Evolutionary conservation across 305 asterid genomes (phyloP), one percentile per base, ranked within the genome.

Genomic region (Fraxinus xanthoxyloides): DNA sequence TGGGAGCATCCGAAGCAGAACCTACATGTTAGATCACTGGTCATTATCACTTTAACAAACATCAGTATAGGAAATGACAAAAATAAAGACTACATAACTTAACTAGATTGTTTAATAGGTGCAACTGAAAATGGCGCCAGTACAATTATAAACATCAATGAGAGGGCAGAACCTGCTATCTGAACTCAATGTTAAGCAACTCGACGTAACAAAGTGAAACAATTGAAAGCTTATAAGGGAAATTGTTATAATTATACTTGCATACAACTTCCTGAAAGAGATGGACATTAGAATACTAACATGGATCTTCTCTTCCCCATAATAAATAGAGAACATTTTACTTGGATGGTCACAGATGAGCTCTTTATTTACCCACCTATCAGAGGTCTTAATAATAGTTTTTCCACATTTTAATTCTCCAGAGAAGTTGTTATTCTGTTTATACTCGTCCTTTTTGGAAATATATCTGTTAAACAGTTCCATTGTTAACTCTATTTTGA

Each of bases 1-100:
- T 75, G 98, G 99, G 78, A 97, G 98, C 99, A 97, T 94, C 86
- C 93, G 91, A 87, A 92, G 91, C 85, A 97, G 89, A 84, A 97
- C 99, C 98, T 97, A 84, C 84, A 87, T 5, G 79, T 46, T 77
- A 86, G 80, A 85, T 65, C 32, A 76, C 35, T 5, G 9, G 74
- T 84, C 81, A 85, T 23, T 54, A 84, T 67, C 84, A 73, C 85
- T 23, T 69, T 34, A 72, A 76, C 77, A 76, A 5, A 75, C 51
- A 10, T 5, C 40, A 30, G 7, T 13, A 15, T 69, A 13, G 38
- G 32, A 26, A 61, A 61, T 61, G 5, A 67, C 26, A 67, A 26
- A 67, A 67, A 28, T 67, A 67, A 67, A 12, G 73, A 9, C 8
- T 24, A 3, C 31, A 67, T 26, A 65, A 26, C 73, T 26, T 65